Conservation (phyloP, 768 basidiomycete species). For the Mycena polygramma region DNA sequence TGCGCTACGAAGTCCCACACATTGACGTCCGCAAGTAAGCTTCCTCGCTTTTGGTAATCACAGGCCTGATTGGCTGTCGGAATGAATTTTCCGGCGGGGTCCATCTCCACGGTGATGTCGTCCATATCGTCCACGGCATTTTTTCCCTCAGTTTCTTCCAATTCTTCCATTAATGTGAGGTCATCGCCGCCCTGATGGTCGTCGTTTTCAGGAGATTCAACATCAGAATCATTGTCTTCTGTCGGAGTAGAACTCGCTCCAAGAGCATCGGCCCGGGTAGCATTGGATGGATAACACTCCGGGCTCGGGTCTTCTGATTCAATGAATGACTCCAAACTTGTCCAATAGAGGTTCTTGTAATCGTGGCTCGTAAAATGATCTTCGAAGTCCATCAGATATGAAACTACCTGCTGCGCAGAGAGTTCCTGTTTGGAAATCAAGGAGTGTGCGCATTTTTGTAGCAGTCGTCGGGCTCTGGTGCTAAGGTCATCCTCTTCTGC, state of each 20-base stretch:
- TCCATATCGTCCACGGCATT: too few species aligned
- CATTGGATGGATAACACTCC: slow-evolving; percentile 39
- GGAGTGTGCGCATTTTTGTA: slow-evolving; percentile 44
- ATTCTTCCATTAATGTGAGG: too few species aligned
- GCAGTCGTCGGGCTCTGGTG: slow-evolving; percentile 35
- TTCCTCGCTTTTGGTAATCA: slow-evolving; percentile 44
- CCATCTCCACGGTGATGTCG: too few species aligned
- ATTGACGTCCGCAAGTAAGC: slow-evolving; percentile 32
- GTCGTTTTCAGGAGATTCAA: too few species aligned
- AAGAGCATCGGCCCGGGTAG: too few species aligned
- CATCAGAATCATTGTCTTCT: too few species aligned
- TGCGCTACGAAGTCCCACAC: slow-evolving; percentile 48
- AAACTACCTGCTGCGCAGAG: slow-evolving; percentile 44
- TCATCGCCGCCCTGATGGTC: too few species aligned
- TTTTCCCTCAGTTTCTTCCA: too few species aligned
- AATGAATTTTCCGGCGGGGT: slow-evolving; percentile 17
- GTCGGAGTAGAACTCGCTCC: too few species aligned
- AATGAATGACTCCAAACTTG: too few species aligned
- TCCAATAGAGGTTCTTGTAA: slow-evolving; percentile 45
- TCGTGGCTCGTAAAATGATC: slow-evolving; percentile 47
- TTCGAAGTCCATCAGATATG: slow-evolving; percentile 42
- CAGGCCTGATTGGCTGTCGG: slow-evolving; percentile 34
- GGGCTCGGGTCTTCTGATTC: slow-evolving; percentile 38
- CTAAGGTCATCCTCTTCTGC: slow-evolving; percentile 9
- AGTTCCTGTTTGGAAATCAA: slow-evolving; percentile 40